Evolutionary conservation across 2,329 filamentous ascomycete genomes (phyloP), one percentile per base, ranked within the genome.

Genomic region (Orbilia quercus): DNA sequence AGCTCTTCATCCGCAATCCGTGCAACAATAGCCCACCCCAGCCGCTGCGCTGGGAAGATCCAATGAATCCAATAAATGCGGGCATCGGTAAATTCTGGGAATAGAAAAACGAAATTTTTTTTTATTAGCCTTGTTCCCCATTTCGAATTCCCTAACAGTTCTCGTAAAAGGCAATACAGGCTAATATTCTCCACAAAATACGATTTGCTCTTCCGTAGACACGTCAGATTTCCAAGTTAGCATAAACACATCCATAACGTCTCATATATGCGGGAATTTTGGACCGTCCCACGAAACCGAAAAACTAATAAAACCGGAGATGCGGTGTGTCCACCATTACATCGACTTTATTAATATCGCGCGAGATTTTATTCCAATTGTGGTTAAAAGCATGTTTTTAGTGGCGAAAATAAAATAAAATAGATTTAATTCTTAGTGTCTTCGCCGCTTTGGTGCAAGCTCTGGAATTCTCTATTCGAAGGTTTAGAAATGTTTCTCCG

Each of bases 181-280:
- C 67, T 72, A 72, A 72, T 72, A 72, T 72, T 65, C 59, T 72
- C 67, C 67, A 72, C 67, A 65, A 60, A 72, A 72, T 72, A 72
- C 67, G 67, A 65, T 31, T 38, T 55, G 36, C n/a, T 28, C 7
- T 47, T 60, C 51, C 40, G 36, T 69, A 54, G 64, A 69, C 48
- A 54, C 23, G n/a, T 12, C 3, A 51, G n/a, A 12, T 16, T 45
- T 36, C 28, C 2, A 59, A 38, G 7, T 36, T n/a, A 36, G 16
- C 48, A 40, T 7, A 25, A 23, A 54, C 44, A 54, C 9, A 54
- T 69, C 64, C 36, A 69, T 51, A 69, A 69, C 53, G 20, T 54
- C 48, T 54, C 34, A 57, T 59, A 51, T 57, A 58, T 72, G 67
- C 67, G 67, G 67, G 67, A 72, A 72, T 72, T 72, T 72, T 54